These are phyloP conservation scores for Toxicodendron radicans DNA, from an alignment of 345 rosid genomes.

Conservation along the genomic window DNA sequence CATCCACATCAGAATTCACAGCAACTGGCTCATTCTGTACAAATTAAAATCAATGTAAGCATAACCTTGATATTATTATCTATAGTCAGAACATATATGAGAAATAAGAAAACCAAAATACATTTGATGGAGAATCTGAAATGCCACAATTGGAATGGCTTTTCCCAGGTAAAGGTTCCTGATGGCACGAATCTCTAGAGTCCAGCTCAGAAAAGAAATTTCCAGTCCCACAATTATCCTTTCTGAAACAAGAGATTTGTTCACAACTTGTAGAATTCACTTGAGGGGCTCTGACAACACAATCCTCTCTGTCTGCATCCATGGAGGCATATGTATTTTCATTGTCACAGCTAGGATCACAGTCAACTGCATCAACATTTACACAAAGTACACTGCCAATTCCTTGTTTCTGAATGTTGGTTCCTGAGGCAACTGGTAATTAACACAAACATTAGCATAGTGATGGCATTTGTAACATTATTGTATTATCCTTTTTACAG, in stretches of 20 bases:
- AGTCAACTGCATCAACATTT: conserved; percentile 41
- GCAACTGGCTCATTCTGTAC: conserved; percentile 54
- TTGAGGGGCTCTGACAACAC: conserved; percentile 11
- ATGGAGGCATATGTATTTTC: conserved; percentile 8
- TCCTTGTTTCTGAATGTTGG: conserved; percentile 32
- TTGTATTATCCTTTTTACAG: neutral
- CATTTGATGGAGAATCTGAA: conserved; percentile 53
- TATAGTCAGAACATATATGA: conserved; percentile 16
- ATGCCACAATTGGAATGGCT: conserved; percentile 33
- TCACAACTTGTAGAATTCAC: conserved; percentile 34
- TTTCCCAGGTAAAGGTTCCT: conserved; percentile 41
- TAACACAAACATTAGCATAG: conserved; percentile 7
- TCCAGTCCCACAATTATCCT: conserved; percentile 32
- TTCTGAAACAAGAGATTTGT: conserved; percentile 23
- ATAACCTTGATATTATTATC: conserved; percentile 8
- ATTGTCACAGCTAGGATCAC: conserved; percentile 35
- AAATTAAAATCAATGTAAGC: conserved; percentile 17
- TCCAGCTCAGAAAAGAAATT: conserved; percentile 34
- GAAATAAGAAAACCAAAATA: conserved; percentile 32
- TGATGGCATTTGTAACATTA: neutral
- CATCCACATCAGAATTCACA: conserved; percentile 51
- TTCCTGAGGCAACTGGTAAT: conserved; percentile 42
- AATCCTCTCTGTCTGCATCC: conserved; percentile 23
- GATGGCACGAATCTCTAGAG: conserved; percentile 34
- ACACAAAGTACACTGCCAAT: conserved; percentile 30